Evolutionary conservation across 306 rosid genomes (phyloP).

Genomic region (Cicer judaicum): DNA sequence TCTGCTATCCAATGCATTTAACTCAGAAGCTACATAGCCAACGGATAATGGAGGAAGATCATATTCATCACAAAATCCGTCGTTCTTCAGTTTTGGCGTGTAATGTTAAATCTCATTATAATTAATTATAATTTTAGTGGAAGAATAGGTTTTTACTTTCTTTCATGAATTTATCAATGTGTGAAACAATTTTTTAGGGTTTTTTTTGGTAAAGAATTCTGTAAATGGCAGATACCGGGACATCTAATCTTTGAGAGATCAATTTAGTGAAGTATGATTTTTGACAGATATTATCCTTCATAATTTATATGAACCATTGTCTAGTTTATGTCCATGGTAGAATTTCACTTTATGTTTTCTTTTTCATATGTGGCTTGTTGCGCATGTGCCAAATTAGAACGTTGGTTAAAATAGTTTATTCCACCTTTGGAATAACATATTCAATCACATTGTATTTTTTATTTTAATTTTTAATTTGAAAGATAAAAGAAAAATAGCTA

Average conservation of each 20-base stretch:
- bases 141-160: slow-evolving; percentile 13
- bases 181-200: background rate
- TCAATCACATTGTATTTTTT: no score
- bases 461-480: no score
- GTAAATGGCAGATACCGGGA: background rate
- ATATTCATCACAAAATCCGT: background rate
- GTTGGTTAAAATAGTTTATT: background rate
- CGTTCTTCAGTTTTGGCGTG: background rate
- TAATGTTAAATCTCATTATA: background rate
- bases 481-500: no score
- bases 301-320: no score
- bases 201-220: background rate
- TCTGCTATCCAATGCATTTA: background rate
- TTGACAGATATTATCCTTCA: no score
- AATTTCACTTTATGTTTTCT: background rate
- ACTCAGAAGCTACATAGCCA: background rate
- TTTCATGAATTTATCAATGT: background rate
- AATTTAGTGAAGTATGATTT: background rate
- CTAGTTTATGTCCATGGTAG: background rate
- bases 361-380: background rate
- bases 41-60: background rate
- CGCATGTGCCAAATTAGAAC: background rate
- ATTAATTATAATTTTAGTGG: background rate
- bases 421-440: background rate
- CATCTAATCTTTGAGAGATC: background rate